Conservation (phyloP, 78 protist genomes). For the Monosiga brevicollis region DNA sequence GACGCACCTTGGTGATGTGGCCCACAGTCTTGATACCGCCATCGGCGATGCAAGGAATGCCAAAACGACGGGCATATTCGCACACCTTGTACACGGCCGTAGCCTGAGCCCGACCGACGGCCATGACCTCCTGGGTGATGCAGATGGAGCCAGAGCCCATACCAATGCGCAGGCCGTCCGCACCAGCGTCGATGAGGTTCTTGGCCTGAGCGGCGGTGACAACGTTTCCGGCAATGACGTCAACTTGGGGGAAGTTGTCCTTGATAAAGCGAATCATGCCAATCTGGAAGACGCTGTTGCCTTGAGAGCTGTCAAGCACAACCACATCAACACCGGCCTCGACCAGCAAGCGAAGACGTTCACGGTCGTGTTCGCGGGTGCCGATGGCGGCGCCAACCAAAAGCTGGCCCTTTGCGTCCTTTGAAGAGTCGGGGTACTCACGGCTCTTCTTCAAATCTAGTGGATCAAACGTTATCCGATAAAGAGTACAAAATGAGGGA, state of each 20-base stretch:
- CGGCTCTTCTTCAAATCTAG: slow-evolving; percentile 68
- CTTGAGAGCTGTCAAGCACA: slow-evolving; percentile 54
- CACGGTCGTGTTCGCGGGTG: slow-evolving; percentile 35
- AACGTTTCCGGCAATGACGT: slow-evolving; percentile 82
- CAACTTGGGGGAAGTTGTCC: slow-evolving; percentile 13
- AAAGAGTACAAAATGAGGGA: no score
- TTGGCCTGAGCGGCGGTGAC: slow-evolving; percentile 63
- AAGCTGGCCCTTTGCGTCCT: slow-evolving; percentile 25
- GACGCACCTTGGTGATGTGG: slow-evolving; percentile 85
- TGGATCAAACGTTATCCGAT: no score
- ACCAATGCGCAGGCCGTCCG: slow-evolving; percentile 87
- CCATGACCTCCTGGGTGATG: slow-evolving; percentile 86
- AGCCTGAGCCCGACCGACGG: slow-evolving; percentile 70
- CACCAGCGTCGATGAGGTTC: slow-evolving; percentile 79
- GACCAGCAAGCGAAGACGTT: slow-evolving; percentile 30
- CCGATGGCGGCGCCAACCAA: slow-evolving; percentile 51
- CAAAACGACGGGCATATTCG: slow-evolving; percentile 40
- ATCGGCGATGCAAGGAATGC: slow-evolving; percentile 87
- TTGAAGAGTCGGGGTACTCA: slow-evolving; percentile 57
- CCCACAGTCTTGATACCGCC: slow-evolving; percentile 87
- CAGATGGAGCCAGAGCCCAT: slow-evolving; percentile 93
- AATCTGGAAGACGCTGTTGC: slow-evolving; percentile 49
- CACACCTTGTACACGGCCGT: slow-evolving; percentile 73
- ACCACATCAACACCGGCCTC: slow-evolving; percentile 59
- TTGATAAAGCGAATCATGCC: slow-evolving; percentile 49